Percentiles rank a stretch among this genome's conserved stretches.
Evolutionary conservation across 306 rosid species (phyloP).

Genomic region (Castanopsis chinensis): DNA sequence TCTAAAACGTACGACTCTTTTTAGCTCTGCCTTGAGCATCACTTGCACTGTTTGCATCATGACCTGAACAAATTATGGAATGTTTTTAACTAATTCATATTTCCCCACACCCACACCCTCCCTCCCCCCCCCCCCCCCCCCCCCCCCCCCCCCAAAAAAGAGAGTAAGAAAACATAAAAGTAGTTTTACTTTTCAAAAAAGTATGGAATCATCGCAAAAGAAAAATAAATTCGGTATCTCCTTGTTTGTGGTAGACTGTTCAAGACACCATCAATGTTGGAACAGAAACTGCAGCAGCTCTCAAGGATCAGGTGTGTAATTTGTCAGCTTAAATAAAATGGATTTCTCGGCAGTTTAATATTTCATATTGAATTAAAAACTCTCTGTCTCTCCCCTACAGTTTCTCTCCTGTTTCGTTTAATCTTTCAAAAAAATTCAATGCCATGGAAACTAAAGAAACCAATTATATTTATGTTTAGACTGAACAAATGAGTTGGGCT

Average conservation of each 20-base stretch:
- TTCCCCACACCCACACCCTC: no score
- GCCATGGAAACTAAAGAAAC: constrained; percentile 24
- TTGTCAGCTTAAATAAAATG: no score
- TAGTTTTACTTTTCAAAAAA: background rate
- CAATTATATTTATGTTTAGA: constrained; percentile 47
- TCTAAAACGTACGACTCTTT: background rate
- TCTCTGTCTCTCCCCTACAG: background rate
- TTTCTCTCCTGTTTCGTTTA: background rate
- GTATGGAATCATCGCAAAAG: constrained; percentile 15
- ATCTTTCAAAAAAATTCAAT: background rate
- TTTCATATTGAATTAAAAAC: background rate
- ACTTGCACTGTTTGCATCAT: background rate
- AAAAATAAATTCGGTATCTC: constrained; percentile 12
- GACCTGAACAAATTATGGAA: background rate
- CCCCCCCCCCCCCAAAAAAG: no score
- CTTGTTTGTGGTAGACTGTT: constrained; percentile 59
- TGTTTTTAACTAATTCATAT: background rate
- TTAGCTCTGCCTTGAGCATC: background rate
- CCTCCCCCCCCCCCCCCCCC: no score
- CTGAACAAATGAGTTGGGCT: constrained; percentile 97
- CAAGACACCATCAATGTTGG: constrained; percentile 85
- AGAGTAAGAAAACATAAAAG: no score
- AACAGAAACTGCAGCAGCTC: constrained; percentile 83
- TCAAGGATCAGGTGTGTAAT: constrained; percentile 78
- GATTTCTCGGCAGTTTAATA: no score